A percentile compares a stretch with the other conserved stretches of the same genome.
Conservation (phyloP, 2,329 filamentous ascomycete genomes). For the Trichophyton verrucosum region DNA sequence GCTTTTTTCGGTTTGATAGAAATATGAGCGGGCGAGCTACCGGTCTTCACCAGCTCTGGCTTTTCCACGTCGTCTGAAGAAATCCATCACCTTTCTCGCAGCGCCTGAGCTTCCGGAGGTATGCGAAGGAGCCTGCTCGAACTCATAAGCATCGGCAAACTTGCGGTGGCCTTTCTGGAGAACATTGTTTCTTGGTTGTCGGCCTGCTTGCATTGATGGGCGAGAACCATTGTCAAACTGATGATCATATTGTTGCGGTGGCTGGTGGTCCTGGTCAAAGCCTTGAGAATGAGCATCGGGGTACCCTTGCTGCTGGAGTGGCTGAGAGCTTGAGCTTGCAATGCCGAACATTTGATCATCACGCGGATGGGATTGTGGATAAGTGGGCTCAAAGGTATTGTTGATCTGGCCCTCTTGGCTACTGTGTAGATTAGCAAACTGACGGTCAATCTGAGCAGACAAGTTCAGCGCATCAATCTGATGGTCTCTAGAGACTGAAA, state of each 20-base stretch:
- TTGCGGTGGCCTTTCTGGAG: conserved; percentile 75
- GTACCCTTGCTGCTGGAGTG: background rate
- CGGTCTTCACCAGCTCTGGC: conserved; percentile 45
- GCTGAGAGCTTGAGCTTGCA: conserved; percentile 15
- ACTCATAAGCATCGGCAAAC: conserved; percentile 80
- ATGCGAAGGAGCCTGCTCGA: conserved; percentile 46
- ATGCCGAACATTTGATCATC: conserved; percentile 18
- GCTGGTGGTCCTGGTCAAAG: background rate
- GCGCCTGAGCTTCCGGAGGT: conserved; percentile 76
- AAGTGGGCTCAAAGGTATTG: background rate
- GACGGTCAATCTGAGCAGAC: conserved; percentile 30
- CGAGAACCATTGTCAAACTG: conserved; percentile 28
- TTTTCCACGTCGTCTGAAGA: conserved; percentile 79
- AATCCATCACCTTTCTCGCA: conserved; percentile 92
- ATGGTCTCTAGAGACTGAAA: background rate
- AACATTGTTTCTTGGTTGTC: conserved; percentile 38
- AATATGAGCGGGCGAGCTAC: conserved; percentile 12
- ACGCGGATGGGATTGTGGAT: background rate
- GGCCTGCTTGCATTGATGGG: conserved; percentile 32
- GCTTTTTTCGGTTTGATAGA: background rate
- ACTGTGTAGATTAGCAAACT: conserved; percentile 30
- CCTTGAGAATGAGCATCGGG: background rate
- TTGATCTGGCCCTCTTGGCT: conserved; percentile 22
- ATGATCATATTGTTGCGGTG: background rate
- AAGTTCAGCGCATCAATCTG: conserved; percentile 24